Percentiles rank a stretch among this genome's conserved stretches.
Evolutionary conservation across 306 rosid species (phyloP).

Genomic region (Trifolium subterraneum): DNA sequence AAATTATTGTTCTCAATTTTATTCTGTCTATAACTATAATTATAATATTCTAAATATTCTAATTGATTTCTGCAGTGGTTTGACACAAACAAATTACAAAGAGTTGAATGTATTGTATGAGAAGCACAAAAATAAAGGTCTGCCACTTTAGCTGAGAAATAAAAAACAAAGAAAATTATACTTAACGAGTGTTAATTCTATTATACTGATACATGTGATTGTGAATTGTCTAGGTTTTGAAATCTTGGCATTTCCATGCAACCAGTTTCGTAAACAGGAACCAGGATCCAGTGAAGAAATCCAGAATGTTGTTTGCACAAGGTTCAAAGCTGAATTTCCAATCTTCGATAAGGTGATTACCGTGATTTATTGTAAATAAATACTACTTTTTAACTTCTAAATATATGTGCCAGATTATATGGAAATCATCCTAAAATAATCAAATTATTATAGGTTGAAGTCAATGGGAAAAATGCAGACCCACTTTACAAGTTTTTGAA

Average conservation of each 20-base stretch:
- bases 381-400: not conserved
- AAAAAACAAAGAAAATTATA: slow-evolving; percentile 12
- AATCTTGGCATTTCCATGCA: slow-evolving; percentile 98
- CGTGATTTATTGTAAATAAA: not conserved
- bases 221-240: slow-evolving; percentile 60
- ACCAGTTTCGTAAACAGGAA: slow-evolving; percentile 88
- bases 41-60: slow-evolving; percentile 10
- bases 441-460: slow-evolving; percentile 61
- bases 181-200: slow-evolving; percentile 19
- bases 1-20: not conserved
- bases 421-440: slow-evolving; percentile 32
- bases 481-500: slow-evolving; percentile 80
- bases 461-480: slow-evolving; percentile 76
- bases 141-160: slow-evolving; percentile 25
- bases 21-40: slow-evolving; percentile 18
- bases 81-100: slow-evolving; percentile 84
- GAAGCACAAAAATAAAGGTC: slow-evolving; percentile 83
- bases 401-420: not conserved
- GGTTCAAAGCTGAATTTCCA: slow-evolving; percentile 87
- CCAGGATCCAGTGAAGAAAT: slow-evolving; percentile 85
- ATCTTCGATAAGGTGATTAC: slow-evolving; percentile 79
- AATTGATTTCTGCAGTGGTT: slow-evolving; percentile 67
- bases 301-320: slow-evolving; percentile 75
- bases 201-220: not conserved
- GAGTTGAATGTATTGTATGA: slow-evolving; percentile 71